These are phyloP conservation scores for Boletus tylopilopsis DNA, from an alignment of 768 basidiomycete genomes.

Conservation along the genomic window DNA sequence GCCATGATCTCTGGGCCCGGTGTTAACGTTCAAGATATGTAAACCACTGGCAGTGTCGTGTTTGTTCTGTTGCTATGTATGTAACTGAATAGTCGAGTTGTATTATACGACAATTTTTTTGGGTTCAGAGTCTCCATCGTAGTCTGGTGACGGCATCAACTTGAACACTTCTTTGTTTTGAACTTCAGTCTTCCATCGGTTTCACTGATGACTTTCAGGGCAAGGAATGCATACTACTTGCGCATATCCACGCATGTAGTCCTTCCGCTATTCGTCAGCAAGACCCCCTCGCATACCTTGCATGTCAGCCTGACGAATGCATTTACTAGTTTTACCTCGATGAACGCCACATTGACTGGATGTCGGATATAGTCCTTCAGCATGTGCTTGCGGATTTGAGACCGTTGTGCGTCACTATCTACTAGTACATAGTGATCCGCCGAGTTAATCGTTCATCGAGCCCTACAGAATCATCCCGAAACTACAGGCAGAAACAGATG, in stretches of 20 bases:
- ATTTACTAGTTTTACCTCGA: constrained; percentile 72
- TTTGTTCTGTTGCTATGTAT: background rate
- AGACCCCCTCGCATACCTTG: background rate
- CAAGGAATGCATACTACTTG: constrained; percentile 79
- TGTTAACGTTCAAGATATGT: constrained; percentile 42
- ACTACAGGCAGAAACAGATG: constrained; percentile 55
- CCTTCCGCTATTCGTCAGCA: constrained; percentile 73
- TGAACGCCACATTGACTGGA: constrained; percentile 85
- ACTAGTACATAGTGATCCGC: background rate
- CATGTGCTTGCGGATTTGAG: constrained; percentile 77
- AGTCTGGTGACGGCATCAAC: too few species aligned
- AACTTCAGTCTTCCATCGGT: background rate
- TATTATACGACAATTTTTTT: too few species aligned
- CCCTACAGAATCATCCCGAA: constrained; percentile 62
- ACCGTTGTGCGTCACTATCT: constrained; percentile 51
- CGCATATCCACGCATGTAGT: constrained; percentile 70
- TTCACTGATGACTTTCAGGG: constrained; percentile 54
- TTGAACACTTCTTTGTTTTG: too few species aligned
- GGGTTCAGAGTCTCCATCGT: too few species aligned
- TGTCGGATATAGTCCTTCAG: constrained; percentile 79
- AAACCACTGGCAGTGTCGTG: constrained; percentile 5
- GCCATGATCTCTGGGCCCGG: constrained; percentile 83
- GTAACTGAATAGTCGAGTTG: background rate
- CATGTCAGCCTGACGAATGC: constrained; percentile 4
- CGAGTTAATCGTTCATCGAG: background rate